Evolutionary conservation across 495 filamentous ascomycete species (phyloP), one percentile per base, ranked within the genome.

Genomic region (Penicillium canariense): DNA sequence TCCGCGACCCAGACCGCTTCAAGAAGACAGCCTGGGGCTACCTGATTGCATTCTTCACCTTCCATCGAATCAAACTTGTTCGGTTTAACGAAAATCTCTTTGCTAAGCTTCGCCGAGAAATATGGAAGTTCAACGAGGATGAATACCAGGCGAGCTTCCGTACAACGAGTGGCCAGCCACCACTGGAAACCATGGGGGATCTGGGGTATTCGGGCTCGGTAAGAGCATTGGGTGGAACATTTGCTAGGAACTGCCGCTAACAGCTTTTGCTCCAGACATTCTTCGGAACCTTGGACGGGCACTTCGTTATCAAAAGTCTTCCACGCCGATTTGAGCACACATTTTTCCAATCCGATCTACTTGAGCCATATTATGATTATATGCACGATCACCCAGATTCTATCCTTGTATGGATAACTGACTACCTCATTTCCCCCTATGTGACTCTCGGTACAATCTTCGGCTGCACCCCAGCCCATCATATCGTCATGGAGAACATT

Each of bases 401-500:
- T 15, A 66, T 88, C 0, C 73, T 88, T 5, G 83, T 88, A 6
- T 84, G 83, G 56, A 88, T 88, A 54, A 87, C 82, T 45, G 83
- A 88, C 61, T 81, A 87, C 35, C 71, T 88, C 7, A 74, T 80
- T 23, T 73, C 77, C 0, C 76, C 80, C 0, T 76, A 77, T 11
- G 23, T 59, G 8, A 80, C 82, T 1, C 48, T 89, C 4, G 86
- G 86, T 0, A 73, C 74, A 12, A 38, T 83, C 0, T 54, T 86
- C 5, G 72, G 81, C 1, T 68, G 75, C 4, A 77, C 81, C 0
- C 85, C 86, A 0, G 78, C 80, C 0, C 83, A 87, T 57, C 84
- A 88, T 63, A 82, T 89, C 56, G 74, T 88, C 57, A 89, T 88
- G 86, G 86, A 88, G 42, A 88, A 88, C 63, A 73, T 85, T 46